These are phyloP conservation scores for Apostasia ramifera DNA, from an alignment of 106 monocot genomes.

Conservation along the genomic window DNA sequence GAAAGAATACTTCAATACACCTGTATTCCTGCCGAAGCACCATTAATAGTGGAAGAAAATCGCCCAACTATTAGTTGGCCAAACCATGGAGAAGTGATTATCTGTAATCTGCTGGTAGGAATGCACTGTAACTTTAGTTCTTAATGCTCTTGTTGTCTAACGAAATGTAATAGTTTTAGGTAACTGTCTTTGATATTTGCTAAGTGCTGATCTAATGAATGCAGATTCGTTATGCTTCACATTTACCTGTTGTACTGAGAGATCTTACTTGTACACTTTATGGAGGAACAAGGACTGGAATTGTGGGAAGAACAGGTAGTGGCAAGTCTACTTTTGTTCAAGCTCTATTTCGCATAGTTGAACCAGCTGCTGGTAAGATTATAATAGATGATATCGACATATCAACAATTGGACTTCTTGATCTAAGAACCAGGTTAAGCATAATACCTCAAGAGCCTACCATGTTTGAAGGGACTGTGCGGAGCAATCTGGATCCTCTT, in stretches of 20 bases:
- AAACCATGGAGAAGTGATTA: conserved; percentile 20
- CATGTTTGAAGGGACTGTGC: conserved; percentile 23
- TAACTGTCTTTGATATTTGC: too few relatives aligned
- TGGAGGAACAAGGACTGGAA: conserved; percentile 13
- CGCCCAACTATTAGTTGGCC: conserved; percentile 33
- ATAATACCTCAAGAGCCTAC: conserved; percentile 27
- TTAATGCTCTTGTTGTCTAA: neutral
- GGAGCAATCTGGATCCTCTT: conserved; percentile 26
- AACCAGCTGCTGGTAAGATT: conserved; percentile 14
- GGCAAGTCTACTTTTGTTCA: conserved; percentile 21
- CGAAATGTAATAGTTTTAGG: too few relatives aligned
- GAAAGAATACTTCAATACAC: conserved; percentile 55
- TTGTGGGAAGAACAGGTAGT: conserved; percentile 20
- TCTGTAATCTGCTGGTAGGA: conserved; percentile 32
- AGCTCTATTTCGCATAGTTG: conserved; percentile 20
- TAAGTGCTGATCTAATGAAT: neutral
- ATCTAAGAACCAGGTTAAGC: conserved; percentile 14
- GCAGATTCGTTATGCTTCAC: conserved; percentile 10
- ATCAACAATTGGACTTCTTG: conserved; percentile 14
- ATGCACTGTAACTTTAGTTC: neutral
- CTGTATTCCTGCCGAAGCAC: conserved; percentile 40
- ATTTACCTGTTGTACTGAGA: conserved; percentile 8
- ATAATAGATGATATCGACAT: conserved; percentile 15
- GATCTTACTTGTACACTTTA: conserved; percentile 28
- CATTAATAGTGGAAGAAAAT: conserved; percentile 21